Conservation (phyloP, 2,329 filamentous ascomycete species). For the Penicillium sclerotiorum region DNA sequence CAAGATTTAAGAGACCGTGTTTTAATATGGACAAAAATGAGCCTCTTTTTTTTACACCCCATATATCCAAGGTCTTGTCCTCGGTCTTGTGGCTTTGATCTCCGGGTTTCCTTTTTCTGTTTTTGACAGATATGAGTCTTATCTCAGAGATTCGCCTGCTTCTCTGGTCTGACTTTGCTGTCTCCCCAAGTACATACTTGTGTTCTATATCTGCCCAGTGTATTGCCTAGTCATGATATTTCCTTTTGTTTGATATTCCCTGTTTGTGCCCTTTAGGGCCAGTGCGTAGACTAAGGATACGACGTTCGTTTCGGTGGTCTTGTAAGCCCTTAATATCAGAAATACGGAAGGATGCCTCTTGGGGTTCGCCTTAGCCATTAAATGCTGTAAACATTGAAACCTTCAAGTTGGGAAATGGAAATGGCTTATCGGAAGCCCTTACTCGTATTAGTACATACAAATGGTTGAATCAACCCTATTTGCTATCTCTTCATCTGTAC, state of each 20-base stretch:
- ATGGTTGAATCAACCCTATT: constrained; percentile 5
- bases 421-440: not conserved
- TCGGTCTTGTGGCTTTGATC: constrained; percentile 21
- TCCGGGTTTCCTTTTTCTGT: constrained; percentile 8
- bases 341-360: too few relatives aligned
- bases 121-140: constrained; percentile 16
- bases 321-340: too few relatives aligned
- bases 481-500: constrained; percentile 20
- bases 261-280: not conserved
- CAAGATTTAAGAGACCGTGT: constrained; percentile 42
- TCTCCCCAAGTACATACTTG: constrained; percentile 31
- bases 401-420: not conserved
- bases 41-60: constrained; percentile 26
- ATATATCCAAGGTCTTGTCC: constrained; percentile 19
- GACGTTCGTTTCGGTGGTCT: too few relatives aligned
- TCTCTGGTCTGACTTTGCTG: constrained; percentile 10
- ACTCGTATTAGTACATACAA: constrained; percentile 17
- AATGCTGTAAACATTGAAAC: not conserved
- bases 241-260: constrained; percentile 25
- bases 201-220: constrained; percentile 28
- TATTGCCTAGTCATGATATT: constrained; percentile 35
- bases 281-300: too few relatives aligned
- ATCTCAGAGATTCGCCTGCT: constrained; percentile 1
- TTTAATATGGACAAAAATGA: constrained; percentile 45
- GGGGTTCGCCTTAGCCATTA: not conserved